Percentiles rank a stretch among this genome's conserved stretches.
Evolutionary conservation across 306 rosid genomes (phyloP).

Genomic region (Quercus glauca): DNA sequence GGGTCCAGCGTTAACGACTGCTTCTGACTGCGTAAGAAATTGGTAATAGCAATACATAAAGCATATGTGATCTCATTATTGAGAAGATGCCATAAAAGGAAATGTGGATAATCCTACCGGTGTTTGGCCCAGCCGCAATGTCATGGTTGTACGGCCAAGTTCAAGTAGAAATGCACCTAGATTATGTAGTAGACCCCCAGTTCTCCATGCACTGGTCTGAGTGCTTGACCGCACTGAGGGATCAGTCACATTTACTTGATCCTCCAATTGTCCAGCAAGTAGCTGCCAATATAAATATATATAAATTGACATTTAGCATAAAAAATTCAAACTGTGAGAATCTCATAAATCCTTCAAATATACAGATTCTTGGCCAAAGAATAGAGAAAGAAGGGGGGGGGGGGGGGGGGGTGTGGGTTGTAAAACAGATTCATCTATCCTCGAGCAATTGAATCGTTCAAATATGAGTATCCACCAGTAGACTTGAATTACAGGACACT

Average conservation of each 20-base stretch:
- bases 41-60: conserved; percentile 24
- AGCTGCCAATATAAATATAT: conserved; percentile 50
- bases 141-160: conserved; percentile 95
- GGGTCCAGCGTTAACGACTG: conserved; percentile 94
- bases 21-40: conserved; percentile 70
- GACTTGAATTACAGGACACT: background rate
- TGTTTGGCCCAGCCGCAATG: conserved; percentile 82
- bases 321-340: conserved; percentile 15
- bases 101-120: conserved; percentile 51
- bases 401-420: too few species aligned
- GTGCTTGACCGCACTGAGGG: conserved; percentile 48
- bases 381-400: background rate
- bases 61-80: background rate
- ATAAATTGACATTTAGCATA: conserved; percentile 15
- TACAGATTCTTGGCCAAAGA: conserved; percentile 1
- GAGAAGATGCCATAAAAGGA: conserved; percentile 32
- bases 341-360: conserved; percentile 8
- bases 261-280: conserved; percentile 76
- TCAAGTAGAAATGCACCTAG: conserved; percentile 91
- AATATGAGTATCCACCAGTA: conserved; percentile 1
- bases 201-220: conserved; percentile 66
- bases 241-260: conserved; percentile 72
- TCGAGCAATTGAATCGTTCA: background rate
- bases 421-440: conserved; percentile 12
- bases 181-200: conserved; percentile 67